Conservation (phyloP, 257 asterid species). For the Osmanthus fragrans region DNA sequence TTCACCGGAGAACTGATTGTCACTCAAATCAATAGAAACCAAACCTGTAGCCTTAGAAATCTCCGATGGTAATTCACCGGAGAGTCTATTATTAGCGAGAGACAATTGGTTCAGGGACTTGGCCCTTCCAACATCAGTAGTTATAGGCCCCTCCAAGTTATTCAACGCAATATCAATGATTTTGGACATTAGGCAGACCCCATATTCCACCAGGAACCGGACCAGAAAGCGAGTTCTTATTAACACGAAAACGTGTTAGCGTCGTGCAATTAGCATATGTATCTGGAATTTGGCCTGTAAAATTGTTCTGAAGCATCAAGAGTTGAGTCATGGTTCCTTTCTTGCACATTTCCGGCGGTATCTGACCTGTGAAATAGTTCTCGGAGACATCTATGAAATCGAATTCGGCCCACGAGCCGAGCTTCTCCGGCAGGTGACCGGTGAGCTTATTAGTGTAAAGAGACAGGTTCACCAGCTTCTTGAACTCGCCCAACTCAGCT, state of each 20-base stretch:
- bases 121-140: slow-evolving; percentile 63
- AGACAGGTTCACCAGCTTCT: slow-evolving; percentile 59
- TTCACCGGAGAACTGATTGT: slow-evolving; percentile 63
- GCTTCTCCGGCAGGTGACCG: slow-evolving; percentile 60
- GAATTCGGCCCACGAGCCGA: slow-evolving; percentile 81
- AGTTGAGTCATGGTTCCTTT: slow-evolving; percentile 59
- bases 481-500: slow-evolving; percentile 68
- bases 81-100: slow-evolving; percentile 50
- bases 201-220: slow-evolving; percentile 71
- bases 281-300: slow-evolving; percentile 75
- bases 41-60: slow-evolving; percentile 49
- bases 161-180: slow-evolving; percentile 59
- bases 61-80: slow-evolving; percentile 59
- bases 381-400: slow-evolving; percentile 70
- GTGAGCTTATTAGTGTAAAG: slow-evolving; percentile 62
- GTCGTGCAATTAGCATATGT: slow-evolving; percentile 57
- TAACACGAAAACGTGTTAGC: slow-evolving; percentile 64
- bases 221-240: slow-evolving; percentile 62
- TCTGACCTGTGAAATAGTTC: slow-evolving; percentile 63
- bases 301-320: slow-evolving; percentile 58
- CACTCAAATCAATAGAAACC: slow-evolving; percentile 50
- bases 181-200: slow-evolving; percentile 56
- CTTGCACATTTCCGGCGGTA: slow-evolving; percentile 94
- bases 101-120: slow-evolving; percentile 46
- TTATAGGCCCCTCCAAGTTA: slow-evolving; percentile 56